Conservation (phyloP, 2,329 filamentous ascomycete species). For the Phialophora macrospora region DNA sequence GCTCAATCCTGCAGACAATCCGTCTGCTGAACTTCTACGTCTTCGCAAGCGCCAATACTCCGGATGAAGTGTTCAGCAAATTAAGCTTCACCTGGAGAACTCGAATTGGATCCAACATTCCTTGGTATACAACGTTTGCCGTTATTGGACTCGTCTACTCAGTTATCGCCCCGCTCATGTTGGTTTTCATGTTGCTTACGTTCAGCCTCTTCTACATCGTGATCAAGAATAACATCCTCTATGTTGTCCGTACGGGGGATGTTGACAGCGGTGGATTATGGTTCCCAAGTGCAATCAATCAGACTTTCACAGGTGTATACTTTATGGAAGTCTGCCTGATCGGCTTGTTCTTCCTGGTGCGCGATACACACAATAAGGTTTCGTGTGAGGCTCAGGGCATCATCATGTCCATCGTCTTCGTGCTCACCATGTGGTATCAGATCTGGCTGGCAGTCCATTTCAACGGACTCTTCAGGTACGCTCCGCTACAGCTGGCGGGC, state of each 20-base stretch:
- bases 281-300: constrained; percentile 32
- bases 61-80: constrained; percentile 24
- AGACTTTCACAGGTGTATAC: constrained; percentile 32
- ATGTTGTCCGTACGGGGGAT: constrained; percentile 27
- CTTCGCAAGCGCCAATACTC: constrained; percentile 23
- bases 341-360: constrained; percentile 32
- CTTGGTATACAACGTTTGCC: constrained; percentile 32
- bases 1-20: constrained; percentile 29
- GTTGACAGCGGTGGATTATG: constrained; percentile 29
- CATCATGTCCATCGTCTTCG: constrained; percentile 28
- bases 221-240: constrained; percentile 32
- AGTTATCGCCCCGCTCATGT: constrained; percentile 29
- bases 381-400: constrained; percentile 29
- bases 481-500: constrained; percentile 29
- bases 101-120: constrained; percentile 31
- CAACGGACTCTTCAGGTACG: constrained; percentile 33
- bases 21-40: constrained; percentile 30
- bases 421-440: constrained; percentile 29
- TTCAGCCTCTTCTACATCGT: constrained; percentile 32
- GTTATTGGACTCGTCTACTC: constrained; percentile 32
- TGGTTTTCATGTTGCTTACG: constrained; percentile 29
- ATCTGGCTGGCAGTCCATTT: constrained; percentile 28
- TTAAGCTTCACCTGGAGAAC: constrained; percentile 30
- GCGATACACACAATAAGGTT: constrained; percentile 24
- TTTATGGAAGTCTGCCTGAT: constrained; percentile 33